A percentile compares a stretch with the other conserved stretches of the same genome.
Evolutionary conservation across 2,329 filamentous ascomycete species (phyloP).

Genomic region (Trichoderma sp.): DNA sequence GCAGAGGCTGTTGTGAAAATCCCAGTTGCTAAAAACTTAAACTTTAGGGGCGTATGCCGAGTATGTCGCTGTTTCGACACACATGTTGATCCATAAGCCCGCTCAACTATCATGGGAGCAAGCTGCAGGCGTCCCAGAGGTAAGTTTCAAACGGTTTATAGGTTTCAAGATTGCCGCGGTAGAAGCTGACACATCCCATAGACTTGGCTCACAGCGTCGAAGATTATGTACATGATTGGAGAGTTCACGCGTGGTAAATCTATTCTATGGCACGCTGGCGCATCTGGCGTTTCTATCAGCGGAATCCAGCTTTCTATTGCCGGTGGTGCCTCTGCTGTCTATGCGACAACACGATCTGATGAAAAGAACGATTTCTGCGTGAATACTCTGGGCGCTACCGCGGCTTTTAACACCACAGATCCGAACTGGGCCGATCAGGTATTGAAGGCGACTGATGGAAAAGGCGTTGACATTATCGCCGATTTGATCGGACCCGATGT

Average conservation of each 20-base stretch:
- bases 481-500: not conserved
- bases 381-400: not conserved
- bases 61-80: not conserved
- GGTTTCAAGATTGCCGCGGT: not conserved
- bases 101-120: slow-evolving; percentile 8
- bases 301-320: not conserved
- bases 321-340: not conserved
- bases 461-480: not conserved
- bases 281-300: slow-evolving; percentile 1
- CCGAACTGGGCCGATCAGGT: not conserved
- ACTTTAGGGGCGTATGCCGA: not conserved
- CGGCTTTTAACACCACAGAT: not conserved
- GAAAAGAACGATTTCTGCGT: not conserved
- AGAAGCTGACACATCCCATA: not conserved
- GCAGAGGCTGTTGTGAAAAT: not conserved
- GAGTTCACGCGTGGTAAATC: slow-evolving; percentile 6
- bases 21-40: not conserved
- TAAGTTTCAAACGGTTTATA: not conserved
- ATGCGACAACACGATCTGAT: slow-evolving; percentile 1
- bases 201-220: slow-evolving; percentile 3
- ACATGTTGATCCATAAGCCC: not conserved
- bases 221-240: slow-evolving; percentile 1
- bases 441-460: not conserved
- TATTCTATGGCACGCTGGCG: not conserved
- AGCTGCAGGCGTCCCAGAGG: not conserved